Evolutionary conservation across 2,329 filamentous ascomycete species (phyloP), one percentile per base, ranked within the genome.

Genomic region (Exophiala oligosperma): DNA sequence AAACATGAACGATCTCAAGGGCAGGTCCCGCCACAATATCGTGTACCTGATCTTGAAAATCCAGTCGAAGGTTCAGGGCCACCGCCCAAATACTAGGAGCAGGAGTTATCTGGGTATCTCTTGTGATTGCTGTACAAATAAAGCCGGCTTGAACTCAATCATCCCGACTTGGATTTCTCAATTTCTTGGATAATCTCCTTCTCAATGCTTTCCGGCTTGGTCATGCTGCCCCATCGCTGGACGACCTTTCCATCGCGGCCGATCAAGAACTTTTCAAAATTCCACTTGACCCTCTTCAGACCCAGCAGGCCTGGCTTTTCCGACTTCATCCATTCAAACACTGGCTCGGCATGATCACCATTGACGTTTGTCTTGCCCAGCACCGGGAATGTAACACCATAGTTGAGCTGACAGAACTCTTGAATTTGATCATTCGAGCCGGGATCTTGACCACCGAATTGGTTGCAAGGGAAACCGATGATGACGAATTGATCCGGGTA

Each of bases 201-300:
- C 84, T 93, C 89, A 67, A 99, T 77, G 40, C 77, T 76, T 78
- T 93, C 91, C 0, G 94, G 94, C 81, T 92, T 94, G 60, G 89
- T 91, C 17, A 86, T 89, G 74, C 90, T 93, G 35, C 91, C 90
- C 91, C 92, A 99, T 65, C 94, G 81, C 28, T 83, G 83, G 77
- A 90, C 89, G 67, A 97, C 91, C 77, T 88, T 83, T 26, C 94
- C 94, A 74, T 97, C 91, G 62, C 85, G 84, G 60, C 88, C 89
- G 65, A 99, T 80, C 64, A 99, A 79, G 78, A 97, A 99, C 84
- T 99, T 99, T 77, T 99, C 94, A 80, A 97, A 99, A 79, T 99
- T 99, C 94, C 94, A 99, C 88, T 97, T 97, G 69, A 99, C 82
- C 62, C 65, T 59, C 87, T 95, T 93, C 71, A 97, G 74, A 21